Base-by-base conservation (phyloP, 2,329 filamentous ascomycete genomes). In the Teratosphaeriaceae sp. region DNA sequence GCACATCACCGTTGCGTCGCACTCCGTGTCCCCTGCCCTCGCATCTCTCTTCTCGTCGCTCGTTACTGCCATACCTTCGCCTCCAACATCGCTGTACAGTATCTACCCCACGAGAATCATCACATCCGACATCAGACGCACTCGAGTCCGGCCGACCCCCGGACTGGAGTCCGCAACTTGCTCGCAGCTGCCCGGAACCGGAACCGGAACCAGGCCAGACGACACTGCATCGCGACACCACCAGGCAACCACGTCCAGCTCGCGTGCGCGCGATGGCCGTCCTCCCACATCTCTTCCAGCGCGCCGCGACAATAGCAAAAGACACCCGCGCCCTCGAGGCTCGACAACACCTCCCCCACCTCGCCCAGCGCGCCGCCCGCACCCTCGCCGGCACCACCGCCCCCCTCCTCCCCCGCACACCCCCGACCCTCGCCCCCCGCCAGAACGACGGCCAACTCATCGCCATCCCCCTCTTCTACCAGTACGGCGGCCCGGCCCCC, bases 401-500 rank as follows among this genome's bases (percentile, higher is more conserved):
- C 26, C 23, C 45, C n/a, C 35, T 51, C 39, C n/a, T 44, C n/a
- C 6, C 36, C 16, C 41, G 40, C 8, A 38, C 42, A 16, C 29
- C n/a, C 40, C 34, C 37, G 30, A 34, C 21, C 53, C n/a, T 45
- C 46, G 27, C 12, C 8, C 47, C 47, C 16, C 51, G 49, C 24
- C 51, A 55, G 40, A 45, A 49, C 46, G 47, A 42, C 35, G 43
- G 31, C 44, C 46, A 46, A 40, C 47, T 52, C 21, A 35, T 62
- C 44, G 70, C 78, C 47, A 80, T 84, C 52, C 79, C 80, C 1
- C 72, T 76, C 20, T 77, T 77, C 52, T 84, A 84, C 62, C 68
- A 72, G 35, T 63, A 74, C 57, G 55, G 64, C 20, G 72, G 76
- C 5, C 78, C 78, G 0, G 36, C 68, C 1, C 72, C 79, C 0